Base-by-base conservation (phyloP, 345 rosid species). In the Theobroma cacao region DNA sequence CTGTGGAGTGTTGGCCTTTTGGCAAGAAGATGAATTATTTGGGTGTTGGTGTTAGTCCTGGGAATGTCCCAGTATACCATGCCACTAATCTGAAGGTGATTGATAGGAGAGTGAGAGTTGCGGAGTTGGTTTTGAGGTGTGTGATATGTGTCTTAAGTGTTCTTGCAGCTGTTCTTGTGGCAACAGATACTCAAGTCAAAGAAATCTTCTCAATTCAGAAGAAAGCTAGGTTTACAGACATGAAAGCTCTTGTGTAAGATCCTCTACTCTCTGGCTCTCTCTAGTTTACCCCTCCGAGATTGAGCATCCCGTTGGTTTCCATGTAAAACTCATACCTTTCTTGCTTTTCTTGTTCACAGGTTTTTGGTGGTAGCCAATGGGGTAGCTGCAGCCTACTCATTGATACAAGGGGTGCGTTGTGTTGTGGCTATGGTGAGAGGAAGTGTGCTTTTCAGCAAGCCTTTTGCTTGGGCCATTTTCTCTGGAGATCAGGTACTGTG, bases 231-330 rank as follows among this genome's bases (percentile, higher is more conserved):
- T 94, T 84, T 80, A 91, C 97, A 8, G 99, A 94, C 87, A 91
- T 94, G 97, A 96, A 94, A 85, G 93, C 98, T 10, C 93, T 96
- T 36, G 94, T 94, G 99, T 94, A 83, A 83, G 95, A 75, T 78
- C 9, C 3, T 68, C 47, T 13, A 14, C 34, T 31, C 48, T 12
- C n/a, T 56, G 43, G 52, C 52, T 14, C 12, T 9, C 31, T 55
- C 70, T 64, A n/a, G n/a, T n/a, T 22, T 52, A 14, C 33, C 3
- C 50, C n/a, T 34, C 31, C 4, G 20, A 38, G 30, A 33, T 15
- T 31, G 17, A 33, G 64, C 24, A 77, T 48, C 34, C 43, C 24
- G 5, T 1, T 9, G 6, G 50, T 45, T 3, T 36, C 5, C 7
- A 45, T 30, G 38, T 60, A 14, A 60, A 60, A 28, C 20, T 28